phyloP scores from a whole-genome alignment of 2,329 filamentous ascomycete genomes.

The Fusarium piperis region DNA sequence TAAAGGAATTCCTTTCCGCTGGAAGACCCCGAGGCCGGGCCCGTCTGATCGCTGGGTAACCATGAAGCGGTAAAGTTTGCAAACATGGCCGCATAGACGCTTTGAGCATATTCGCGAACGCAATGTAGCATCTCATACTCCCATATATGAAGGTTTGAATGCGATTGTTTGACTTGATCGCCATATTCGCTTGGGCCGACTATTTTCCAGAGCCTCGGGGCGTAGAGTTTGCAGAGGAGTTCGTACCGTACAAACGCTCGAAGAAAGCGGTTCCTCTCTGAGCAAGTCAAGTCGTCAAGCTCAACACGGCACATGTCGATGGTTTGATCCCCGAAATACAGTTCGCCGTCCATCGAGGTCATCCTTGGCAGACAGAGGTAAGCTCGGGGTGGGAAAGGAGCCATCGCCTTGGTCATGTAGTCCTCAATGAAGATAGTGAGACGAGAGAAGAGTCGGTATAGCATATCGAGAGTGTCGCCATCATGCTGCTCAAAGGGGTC shows the following conservation, averaged over 20 bases:
- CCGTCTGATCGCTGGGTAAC: not conserved
- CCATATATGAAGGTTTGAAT: not conserved
- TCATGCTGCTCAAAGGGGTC: not conserved
- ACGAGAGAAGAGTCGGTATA: not conserved
- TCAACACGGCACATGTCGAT: not conserved
- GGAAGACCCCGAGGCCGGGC: too few relatives aligned
- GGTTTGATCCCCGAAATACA: not conserved
- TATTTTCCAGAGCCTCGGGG: not conserved
- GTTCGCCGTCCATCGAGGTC: not conserved
- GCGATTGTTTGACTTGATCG: not conserved
- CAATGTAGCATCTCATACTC: not conserved
- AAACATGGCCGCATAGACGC: constrained; percentile 13
- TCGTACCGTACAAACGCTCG: constrained; percentile 3
- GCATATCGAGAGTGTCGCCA: not conserved
- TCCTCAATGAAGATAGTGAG: constrained; percentile 23
- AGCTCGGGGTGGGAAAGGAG: not conserved
- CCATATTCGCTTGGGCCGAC: not conserved
- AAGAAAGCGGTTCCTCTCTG: not conserved
- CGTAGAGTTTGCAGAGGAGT: not conserved
- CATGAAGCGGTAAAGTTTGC: constrained; percentile 1
- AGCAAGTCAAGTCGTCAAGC: not conserved
- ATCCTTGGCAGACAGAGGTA: constrained; percentile 15
- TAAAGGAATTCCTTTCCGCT: not conserved
- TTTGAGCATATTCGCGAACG: constrained; percentile 6
- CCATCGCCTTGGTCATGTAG: constrained; percentile 24